Base-by-base conservation (phyloP, 306 rosid genomes). In the Quillaja saponaria region DNA sequence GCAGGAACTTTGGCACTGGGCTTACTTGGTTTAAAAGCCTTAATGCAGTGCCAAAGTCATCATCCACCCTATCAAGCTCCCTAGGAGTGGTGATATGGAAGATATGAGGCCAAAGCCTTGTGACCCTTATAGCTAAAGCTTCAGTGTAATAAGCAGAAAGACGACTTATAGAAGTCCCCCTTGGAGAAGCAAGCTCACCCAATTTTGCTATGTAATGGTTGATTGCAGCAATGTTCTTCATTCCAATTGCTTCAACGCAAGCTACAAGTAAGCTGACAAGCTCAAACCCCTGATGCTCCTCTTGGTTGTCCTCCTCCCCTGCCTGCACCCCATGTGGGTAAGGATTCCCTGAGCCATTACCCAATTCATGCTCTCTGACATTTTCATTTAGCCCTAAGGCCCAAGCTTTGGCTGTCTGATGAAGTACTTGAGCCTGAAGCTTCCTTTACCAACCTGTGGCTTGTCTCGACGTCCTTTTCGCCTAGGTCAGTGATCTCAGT, bases 131-230 rank as follows among this genome's bases (percentile, higher is more conserved):
- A 12, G 99, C 96, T 13, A 94, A 68, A 51, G 99, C 99, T 72
- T 94, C 99, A 0, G 99, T 76, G 55, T 83, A 87, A 38, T 87
- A 94, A 35, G 99, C 83, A 49, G 80, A 80, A 3, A 94, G 61
- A 10, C 99, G 77, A 66, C 86, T 83, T 40, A 94, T 78, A 1
- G 95, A 21, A 10, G 78, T 68, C 61, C 85, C 96, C 10, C 50
- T 83, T 4, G 96, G 97, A 49, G 99, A 90, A 10, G 97, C 91
- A 21, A 83, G 86, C 15, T 80, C 95, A 25, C 99, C 99, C 64
- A 94, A 52, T 49, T 72, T 87, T 0, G 88, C 85, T 14, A 94
- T 87, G 67, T 83, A 81, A 55, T 90, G 94, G 69, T 79, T 81
- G 40, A 87, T 72, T 4, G 84, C 85, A 10, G 84, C 68, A 0